A percentile compares a stretch with the other conserved stretches of the same genome.
Conservation (phyloP, 345 rosid genomes). For the Sonneratia caseolaris region DNA sequence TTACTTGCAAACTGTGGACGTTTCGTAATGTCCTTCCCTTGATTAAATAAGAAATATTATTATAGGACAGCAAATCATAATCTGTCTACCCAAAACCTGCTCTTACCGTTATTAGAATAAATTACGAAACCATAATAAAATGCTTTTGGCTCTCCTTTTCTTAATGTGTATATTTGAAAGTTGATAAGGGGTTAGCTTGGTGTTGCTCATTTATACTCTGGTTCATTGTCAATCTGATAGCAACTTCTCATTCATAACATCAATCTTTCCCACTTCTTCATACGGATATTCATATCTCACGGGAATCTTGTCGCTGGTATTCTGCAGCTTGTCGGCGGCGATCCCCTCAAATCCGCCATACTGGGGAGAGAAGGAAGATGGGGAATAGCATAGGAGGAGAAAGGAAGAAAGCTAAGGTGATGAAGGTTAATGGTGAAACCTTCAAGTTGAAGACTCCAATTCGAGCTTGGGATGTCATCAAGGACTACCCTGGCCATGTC, state of each 20-base stretch:
- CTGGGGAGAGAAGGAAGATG: slow-evolving; percentile 14
- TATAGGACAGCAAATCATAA: not conserved
- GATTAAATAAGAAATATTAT: not conserved
- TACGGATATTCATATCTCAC: not conserved
- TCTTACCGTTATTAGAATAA: not conserved
- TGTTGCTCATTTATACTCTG: not conserved
- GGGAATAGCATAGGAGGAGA: slow-evolving; percentile 60
- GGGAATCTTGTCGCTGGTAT: not conserved
- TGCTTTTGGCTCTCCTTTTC: not conserved
- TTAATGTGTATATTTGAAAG: not conserved
- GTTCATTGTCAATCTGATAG: not conserved
- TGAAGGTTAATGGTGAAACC: slow-evolving; percentile 76
- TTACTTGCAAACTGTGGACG: too few relatives aligned
- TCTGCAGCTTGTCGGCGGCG: not conserved
- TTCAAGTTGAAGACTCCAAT: slow-evolving; percentile 60
- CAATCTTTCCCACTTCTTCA: not conserved
- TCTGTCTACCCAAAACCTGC: not conserved
- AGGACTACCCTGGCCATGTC: slow-evolving; percentile 65
- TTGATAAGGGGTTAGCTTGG: not conserved
- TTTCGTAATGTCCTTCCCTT: not conserved
- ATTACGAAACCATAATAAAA: not conserved
- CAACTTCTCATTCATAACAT: not conserved
- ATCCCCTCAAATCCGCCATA: not conserved
- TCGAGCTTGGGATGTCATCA: slow-evolving; percentile 40
- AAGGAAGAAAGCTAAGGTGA: slow-evolving; percentile 47